Evolutionary conservation across 495 filamentous ascomycete species (phyloP), one percentile per base, ranked within the genome.

Genomic region (Penicillium antarcticum): DNA sequence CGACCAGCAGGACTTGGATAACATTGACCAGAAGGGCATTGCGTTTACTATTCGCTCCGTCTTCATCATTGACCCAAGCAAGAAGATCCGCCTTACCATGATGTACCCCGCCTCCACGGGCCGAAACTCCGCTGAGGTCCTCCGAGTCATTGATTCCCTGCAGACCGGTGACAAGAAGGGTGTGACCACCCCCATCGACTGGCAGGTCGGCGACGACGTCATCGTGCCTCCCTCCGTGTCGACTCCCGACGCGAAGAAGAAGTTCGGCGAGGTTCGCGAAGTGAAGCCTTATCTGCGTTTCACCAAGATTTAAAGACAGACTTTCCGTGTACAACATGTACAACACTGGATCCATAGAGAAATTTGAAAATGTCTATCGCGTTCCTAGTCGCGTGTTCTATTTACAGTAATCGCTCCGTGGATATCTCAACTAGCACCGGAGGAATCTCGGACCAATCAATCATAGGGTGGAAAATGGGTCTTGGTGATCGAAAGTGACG

Each of bases 21-120:
- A 97, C 77, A 92, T 96, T 46, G 91, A 95, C 70, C 76, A 83
- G 64, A 97, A 97, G 85, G 94, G 91, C 51, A 91, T 96, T 62
- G 91, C 94, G 49, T 96, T 97, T 76, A 97, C 94, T 68, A 97
- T 98, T 79, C 92, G 94, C 66, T 95, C 90, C 57, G 95, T 97
- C 73, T 98, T 97, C 82, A 79, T 97, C 78, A 95, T 98, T 71
- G 94, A 97, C 79, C 95, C 94, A 48, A 95, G 87, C 81, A 97
- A 97, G 85, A 91, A 86, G 61, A 97, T 97, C 73, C 91, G 94
- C 62, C 85, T 91, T 63, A 97, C 96, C 71, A 81, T 97, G 55
- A 87, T 91, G 60, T 98, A 97, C 82, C 95, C 95, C 14, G 94
- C 95, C 50, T 96, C 91, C 37, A 97, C 95, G 24, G 95, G 94